Evolutionary conservation across 345 rosid species (phyloP), one percentile per base, ranked within the genome.

Genomic region (Heritiera fomes): DNA sequence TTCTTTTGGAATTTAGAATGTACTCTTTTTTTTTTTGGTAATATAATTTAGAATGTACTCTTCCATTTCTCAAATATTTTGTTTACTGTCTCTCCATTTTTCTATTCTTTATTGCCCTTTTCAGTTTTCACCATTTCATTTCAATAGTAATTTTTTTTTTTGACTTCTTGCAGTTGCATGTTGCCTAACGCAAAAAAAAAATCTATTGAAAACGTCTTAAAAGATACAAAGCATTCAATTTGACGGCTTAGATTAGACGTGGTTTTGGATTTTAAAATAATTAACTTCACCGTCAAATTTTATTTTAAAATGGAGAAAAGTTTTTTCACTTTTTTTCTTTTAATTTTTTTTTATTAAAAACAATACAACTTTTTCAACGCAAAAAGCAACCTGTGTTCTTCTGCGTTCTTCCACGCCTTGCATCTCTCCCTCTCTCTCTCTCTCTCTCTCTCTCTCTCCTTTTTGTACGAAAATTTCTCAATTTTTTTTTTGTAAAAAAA

Each of bases 11-110:
- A 34, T 34, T 62, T 2, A 46, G 93, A 87, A 88, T 87, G 87
- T 86, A 71, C 93, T 84, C 77, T 30, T 3, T n/a, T n/a, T n/a
- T n/a, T n/a, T n/a, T n/a, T n/a, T n/a, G n/a, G n/a, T n/a, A n/a
- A n/a, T n/a, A n/a, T n/a, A 34, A 34, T 34, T 62, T 2, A 46
- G 93, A 87, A 88, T 87, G 87, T 86, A 71, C 93, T 84, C 77
- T 30, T 3, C n/a, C 5, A 1, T 46, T 1, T 8, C 8, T 50
- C 56, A 15, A 52, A 3, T 5, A 13, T 14, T 52, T 52, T 13
- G 0, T 13, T 50, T 13, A 13, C 43, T 40, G 6, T 23, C 6
- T 6, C 1, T 8, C 45, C 45, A 43, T 41, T 41, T 41, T 3
- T 41, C 6, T 41, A 38, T 38, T 38, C 3, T 2, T 2, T 38